These are phyloP conservation scores for Boletellus ananas DNA, from an alignment of 768 basidiomycete species.

Conservation along the genomic window DNA sequence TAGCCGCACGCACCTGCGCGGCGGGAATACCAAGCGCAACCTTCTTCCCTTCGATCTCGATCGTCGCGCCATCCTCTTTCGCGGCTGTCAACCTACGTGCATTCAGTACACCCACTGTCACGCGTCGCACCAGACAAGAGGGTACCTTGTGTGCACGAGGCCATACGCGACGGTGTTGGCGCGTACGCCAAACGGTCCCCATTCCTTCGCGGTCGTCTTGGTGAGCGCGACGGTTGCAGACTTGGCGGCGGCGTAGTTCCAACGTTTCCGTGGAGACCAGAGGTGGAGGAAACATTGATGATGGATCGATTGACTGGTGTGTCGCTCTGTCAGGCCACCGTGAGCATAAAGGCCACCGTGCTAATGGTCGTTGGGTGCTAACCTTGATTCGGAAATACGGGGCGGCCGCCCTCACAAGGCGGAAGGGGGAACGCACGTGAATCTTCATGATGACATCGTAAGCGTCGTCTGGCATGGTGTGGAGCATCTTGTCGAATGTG, in stretches of 20 bases:
- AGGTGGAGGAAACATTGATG: slow-evolving; percentile 76
- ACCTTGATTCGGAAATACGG: slow-evolving; percentile 82
- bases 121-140: not conserved
- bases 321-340: slow-evolving; percentile 38
- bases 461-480: slow-evolving; percentile 79
- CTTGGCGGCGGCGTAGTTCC: slow-evolving; percentile 85
- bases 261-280: slow-evolving; percentile 84
- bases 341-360: not conserved
- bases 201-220: slow-evolving; percentile 86
- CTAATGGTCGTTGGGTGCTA: not conserved
- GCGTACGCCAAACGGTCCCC: slow-evolving; percentile 79
- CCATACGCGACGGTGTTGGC: slow-evolving; percentile 81
- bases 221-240: slow-evolving; percentile 75
- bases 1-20: slow-evolving; percentile 37
- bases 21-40: slow-evolving; percentile 78
- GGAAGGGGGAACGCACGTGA: slow-evolving; percentile 83
- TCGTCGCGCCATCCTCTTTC: slow-evolving; percentile 71
- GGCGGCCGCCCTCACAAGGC: slow-evolving; percentile 78
- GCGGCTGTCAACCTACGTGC: slow-evolving; percentile 61
- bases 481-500: slow-evolving; percentile 85
- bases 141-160: slow-evolving; percentile 69
- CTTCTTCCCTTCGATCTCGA: slow-evolving; percentile 80
- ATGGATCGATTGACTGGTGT: slow-evolving; percentile 68
- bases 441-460: slow-evolving; percentile 81
- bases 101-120: slow-evolving; percentile 1